phyloP scores from a whole-genome alignment of 1,284 basidiomycete genomes.

The Boletellus deceptivus region DNA sequence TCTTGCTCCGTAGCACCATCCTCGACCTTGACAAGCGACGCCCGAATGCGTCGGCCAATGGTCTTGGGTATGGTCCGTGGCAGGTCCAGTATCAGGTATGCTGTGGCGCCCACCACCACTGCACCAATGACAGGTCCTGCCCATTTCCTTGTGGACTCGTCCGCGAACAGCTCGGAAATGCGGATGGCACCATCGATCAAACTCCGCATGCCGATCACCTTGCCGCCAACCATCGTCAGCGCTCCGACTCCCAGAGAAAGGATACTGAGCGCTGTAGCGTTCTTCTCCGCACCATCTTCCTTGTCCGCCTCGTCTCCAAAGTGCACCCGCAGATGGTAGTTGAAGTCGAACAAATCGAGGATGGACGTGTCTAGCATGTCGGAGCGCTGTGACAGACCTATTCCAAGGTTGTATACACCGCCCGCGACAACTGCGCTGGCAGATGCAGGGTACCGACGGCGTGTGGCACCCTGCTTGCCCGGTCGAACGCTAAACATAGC shows the following conservation, averaged over 20 bases:
- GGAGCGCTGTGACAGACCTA: conserved; percentile 66
- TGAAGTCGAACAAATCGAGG: conserved; percentile 87
- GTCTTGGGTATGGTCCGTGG: conserved; percentile 92
- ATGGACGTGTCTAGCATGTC: conserved; percentile 74
- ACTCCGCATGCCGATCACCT: conserved; percentile 74
- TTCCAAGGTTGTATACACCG: conserved; percentile 69
- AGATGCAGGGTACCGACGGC: conserved; percentile 42
- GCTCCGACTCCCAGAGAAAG: conserved; percentile 82
- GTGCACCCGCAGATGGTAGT: conserved; percentile 72
- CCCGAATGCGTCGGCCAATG: conserved; percentile 76
- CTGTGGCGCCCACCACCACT: conserved; percentile 70
- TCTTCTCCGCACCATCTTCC: conserved; percentile 48
- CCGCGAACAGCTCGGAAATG: conserved; percentile 77
- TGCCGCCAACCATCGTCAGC: conserved; percentile 82
- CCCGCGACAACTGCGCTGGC: conserved; percentile 67
- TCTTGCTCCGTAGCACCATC: conserved; percentile 42
- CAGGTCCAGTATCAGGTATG: conserved; percentile 86
- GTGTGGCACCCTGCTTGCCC: conserved; percentile 46
- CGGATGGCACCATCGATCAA: conserved; percentile 77
- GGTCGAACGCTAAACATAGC: conserved; percentile 85
- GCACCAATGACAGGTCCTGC: conserved; percentile 83
- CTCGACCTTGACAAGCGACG: conserved; percentile 49
- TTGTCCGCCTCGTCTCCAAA: conserved; percentile 47
- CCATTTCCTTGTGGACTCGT: conserved; percentile 85
- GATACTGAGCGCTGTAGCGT: conserved; percentile 67